These are phyloP conservation scores for Ophiostoma ulmi DNA, from an alignment of 2,329 filamentous ascomycete species.

Conservation along the genomic window DNA sequence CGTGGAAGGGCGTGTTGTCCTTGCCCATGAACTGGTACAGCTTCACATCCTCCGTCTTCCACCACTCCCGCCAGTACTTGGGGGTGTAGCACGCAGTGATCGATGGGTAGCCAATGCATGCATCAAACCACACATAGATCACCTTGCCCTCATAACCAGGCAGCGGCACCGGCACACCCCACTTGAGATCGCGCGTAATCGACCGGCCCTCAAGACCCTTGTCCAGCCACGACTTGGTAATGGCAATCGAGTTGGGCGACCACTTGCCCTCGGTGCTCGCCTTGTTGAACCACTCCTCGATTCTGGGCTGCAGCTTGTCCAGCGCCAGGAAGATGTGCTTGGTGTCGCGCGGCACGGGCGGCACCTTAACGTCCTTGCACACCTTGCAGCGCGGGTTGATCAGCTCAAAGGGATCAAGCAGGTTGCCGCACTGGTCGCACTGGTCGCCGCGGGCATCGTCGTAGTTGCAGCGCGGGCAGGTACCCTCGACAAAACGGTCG, in stretches of 20 bases:
- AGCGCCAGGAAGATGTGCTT: slow-evolving; percentile 88
- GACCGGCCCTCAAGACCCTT: slow-evolving; percentile 80
- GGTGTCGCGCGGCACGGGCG: slow-evolving; percentile 75
- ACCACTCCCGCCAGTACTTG: slow-evolving; percentile 81
- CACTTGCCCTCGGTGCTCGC: slow-evolving; percentile 69
- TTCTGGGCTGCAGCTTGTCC: slow-evolving; percentile 71
- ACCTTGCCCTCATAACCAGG: slow-evolving; percentile 59
- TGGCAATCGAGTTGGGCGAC: slow-evolving; percentile 68
- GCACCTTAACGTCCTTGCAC: slow-evolving; percentile 74
- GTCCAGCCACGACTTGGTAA: slow-evolving; percentile 75
- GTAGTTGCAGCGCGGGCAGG: slow-evolving; percentile 68
- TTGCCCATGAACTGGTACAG: slow-evolving; percentile 97
- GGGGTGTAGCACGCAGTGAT: slow-evolving; percentile 78
- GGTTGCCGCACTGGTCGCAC: slow-evolving; percentile 58
- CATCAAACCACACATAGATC: slow-evolving; percentile 68
- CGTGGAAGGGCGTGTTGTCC: slow-evolving; percentile 77
- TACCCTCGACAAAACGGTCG: slow-evolving; percentile 77
- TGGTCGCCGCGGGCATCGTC: slow-evolving; percentile 68
- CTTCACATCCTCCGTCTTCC: slow-evolving; percentile 64
- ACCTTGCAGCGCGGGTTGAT: slow-evolving; percentile 89
- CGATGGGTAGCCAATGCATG: slow-evolving; percentile 94
- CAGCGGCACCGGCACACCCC: slow-evolving; percentile 63
- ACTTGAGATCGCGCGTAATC: slow-evolving; percentile 88
- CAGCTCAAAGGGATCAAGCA: slow-evolving; percentile 67
- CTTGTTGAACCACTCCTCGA: slow-evolving; percentile 71